Evolutionary conservation across 352 stramenopile species (phyloP), one percentile per base, ranked within the genome.

Genomic region (Pythium phragmitis): DNA sequence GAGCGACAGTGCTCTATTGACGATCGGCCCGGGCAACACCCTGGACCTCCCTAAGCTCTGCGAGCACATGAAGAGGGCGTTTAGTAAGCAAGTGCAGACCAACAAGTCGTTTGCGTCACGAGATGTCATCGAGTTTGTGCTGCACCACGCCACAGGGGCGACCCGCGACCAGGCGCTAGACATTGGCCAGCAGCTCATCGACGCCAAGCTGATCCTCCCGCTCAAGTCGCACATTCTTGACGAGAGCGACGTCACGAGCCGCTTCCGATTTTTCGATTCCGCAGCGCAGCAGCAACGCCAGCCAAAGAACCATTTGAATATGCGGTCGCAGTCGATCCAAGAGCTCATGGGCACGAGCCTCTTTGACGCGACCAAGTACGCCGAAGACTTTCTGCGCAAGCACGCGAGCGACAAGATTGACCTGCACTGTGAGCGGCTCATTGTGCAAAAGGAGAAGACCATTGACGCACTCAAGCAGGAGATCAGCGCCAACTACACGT

Each of bases 381-480:
- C 85, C 0, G 82, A 92, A 51, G 79, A 89, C 53, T 92, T 94
- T 60, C 57, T 94, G 4, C 77, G 82, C 8, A 89, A 90, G 28
- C 80, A 94, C 58, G 57, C 83, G 11, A 85, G 74, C 19, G 76
- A 90, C 59, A 91, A 88, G 57, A 92, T 92, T 47, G 80, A 92
- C 14, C 70, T 73, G 12, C 82, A 92, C 57, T 92, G 85, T 69
- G 77, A 80, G 43, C 87, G 85, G 57, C 72, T 92, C n/a, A 57
- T 90, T 8, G 75, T 70, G 30, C 82, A 91, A 66, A 94, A 94
- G 68, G 85, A 94, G 43, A 81, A 85, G 57, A 92, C 83, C n/a
- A 92, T 91, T 41, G 81, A 92, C 17, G 83, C 89, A 33, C 67
- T 94, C 33, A 92, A 94, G 54, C 73, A 89, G 41, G 83, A 92